Percentiles rank a stretch among this genome's conserved stretches.
Conservation (phyloP, 2,329 filamentous ascomycete genomes). For the Exserohilum turcica region DNA sequence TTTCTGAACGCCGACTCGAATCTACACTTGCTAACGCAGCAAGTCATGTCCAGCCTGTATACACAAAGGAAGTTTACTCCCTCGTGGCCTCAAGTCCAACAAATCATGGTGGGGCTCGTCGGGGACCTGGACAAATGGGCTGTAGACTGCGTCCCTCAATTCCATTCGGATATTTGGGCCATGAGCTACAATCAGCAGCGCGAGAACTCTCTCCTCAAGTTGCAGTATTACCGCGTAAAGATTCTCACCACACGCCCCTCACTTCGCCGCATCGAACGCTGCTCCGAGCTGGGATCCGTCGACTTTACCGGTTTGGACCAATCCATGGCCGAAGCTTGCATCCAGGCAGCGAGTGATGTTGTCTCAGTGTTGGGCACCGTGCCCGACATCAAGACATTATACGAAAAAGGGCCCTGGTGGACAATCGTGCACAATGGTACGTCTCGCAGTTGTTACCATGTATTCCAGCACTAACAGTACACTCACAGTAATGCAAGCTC, state of each 20-base stretch:
- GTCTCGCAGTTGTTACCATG: neutral
- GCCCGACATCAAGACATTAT: slow-evolving; percentile 15
- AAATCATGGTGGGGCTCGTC: slow-evolving; percentile 29
- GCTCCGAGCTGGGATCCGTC: slow-evolving; percentile 31
- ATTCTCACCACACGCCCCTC: slow-evolving; percentile 45
- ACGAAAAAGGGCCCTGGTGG: slow-evolving; percentile 45
- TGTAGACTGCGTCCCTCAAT: slow-evolving; percentile 13
- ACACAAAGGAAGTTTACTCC: slow-evolving; percentile 28
- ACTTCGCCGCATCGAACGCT: slow-evolving; percentile 40
- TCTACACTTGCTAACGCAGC: slow-evolving; percentile 11
- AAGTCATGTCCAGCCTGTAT: slow-evolving; percentile 32
- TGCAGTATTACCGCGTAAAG: slow-evolving; percentile 38
- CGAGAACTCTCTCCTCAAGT: slow-evolving; percentile 17
- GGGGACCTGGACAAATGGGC: slow-evolving; percentile 36
- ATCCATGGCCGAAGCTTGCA: slow-evolving; percentile 35
- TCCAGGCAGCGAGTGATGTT: slow-evolving; percentile 39
- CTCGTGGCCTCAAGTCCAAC: slow-evolving; percentile 42
- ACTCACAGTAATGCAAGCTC: slow-evolving; percentile 41
- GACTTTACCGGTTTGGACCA: slow-evolving; percentile 35
- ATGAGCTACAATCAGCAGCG: slow-evolving; percentile 16
- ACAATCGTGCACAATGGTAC: slow-evolving; percentile 34
- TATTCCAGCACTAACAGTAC: neutral
- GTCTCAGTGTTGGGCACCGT: slow-evolving; percentile 35
- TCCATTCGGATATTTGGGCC: neutral
- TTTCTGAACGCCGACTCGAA: slow-evolving; percentile 12